These are phyloP conservation scores for Omphalotus guepiniiformis DNA, from an alignment of 768 basidiomycete species.

Conservation along the genomic window DNA sequence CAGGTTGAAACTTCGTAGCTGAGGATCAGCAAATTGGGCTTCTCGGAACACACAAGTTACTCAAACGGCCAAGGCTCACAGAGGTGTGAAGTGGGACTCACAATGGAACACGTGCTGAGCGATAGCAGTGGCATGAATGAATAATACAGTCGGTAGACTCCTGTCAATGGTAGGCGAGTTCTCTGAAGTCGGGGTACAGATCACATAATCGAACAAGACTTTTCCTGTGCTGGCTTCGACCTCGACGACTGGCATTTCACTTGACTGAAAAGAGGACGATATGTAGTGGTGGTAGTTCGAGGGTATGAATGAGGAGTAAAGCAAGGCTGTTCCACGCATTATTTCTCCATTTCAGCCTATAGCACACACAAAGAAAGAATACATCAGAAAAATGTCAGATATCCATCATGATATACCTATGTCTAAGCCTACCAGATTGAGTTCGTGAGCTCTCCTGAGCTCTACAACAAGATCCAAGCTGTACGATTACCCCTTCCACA, in stretches of 20 bases:
- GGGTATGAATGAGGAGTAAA: background rate
- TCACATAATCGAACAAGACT: conserved; percentile 2
- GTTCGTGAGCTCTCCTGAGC: background rate
- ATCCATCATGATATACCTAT: background rate
- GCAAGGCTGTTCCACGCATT: background rate
- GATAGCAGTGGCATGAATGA: conserved; percentile 3
- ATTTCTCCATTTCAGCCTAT: background rate
- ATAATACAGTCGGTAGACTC: background rate
- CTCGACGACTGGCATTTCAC: conserved; percentile 1
- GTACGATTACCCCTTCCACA: no score
- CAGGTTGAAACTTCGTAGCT: conserved; percentile 7
- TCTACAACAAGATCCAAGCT: no score
- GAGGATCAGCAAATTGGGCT: conserved; percentile 7
- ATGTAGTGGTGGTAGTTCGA: background rate
- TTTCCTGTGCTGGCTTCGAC: background rate
- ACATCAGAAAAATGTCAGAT: background rate
- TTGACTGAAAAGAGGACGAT: background rate
- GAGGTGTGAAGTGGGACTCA: background rate
- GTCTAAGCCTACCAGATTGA: background rate
- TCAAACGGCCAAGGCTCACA: background rate
- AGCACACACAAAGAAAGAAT: background rate
- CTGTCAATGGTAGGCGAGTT: background rate
- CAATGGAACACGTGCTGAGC: conserved; percentile 7
- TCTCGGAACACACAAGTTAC: background rate
- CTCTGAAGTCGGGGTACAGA: background rate